Conservation (phyloP, 2,329 filamentous ascomycete genomes). For the Phialophora macrospora region DNA sequence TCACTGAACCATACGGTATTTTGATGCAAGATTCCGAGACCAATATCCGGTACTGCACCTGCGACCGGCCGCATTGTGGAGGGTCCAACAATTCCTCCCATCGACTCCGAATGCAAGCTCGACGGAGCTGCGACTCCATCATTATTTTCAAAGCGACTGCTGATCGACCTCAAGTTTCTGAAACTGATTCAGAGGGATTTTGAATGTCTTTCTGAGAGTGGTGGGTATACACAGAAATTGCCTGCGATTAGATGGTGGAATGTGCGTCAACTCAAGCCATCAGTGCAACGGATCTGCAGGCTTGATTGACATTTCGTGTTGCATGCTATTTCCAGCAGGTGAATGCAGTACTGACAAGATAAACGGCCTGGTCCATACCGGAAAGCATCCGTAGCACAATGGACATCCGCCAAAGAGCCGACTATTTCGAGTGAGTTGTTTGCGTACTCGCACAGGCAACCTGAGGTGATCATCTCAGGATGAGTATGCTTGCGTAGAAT, state of each 20-base stretch:
- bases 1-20: neutral
- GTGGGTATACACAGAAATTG: neutral
- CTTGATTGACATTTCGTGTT: neutral
- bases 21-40: conserved; percentile 1
- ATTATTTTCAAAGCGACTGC: neutral
- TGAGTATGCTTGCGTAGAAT: too few species aligned
- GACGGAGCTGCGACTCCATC: neutral
- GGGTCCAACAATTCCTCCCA: neutral
- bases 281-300: neutral
- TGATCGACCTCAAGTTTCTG: neutral
- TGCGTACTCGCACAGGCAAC: too few species aligned
- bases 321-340: neutral
- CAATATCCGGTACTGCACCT: neutral
- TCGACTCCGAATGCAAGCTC: neutral
- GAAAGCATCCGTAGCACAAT: neutral
- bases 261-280: neutral
- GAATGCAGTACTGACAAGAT: neutral
- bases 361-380: neutral
- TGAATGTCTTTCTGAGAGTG: neutral
- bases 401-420: neutral
- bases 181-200: neutral
- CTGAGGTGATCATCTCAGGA: neutral
- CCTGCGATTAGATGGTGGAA: neutral
- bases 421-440: neutral
- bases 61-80: neutral